A percentile compares a stretch with the other conserved stretches of the same genome.
Conservation (phyloP, 192 early-diverging fungal genomes). For the Thoreauomyces humboldtii region DNA sequence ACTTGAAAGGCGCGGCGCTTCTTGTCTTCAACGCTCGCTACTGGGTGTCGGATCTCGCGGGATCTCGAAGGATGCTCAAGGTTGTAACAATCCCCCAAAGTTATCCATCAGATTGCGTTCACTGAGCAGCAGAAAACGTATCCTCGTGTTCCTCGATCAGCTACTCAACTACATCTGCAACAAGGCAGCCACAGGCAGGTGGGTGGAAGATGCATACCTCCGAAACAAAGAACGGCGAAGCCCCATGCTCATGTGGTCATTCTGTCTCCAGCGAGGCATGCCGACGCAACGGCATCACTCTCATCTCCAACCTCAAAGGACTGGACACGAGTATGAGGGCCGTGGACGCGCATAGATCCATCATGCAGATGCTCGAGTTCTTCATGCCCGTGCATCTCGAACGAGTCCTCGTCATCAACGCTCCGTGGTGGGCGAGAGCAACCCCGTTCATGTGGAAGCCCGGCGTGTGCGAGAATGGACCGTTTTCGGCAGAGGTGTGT, state of each 20-base stretch:
- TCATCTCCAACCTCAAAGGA: constrained; percentile 26
- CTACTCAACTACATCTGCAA: constrained; percentile 23
- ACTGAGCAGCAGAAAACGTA: too few relatives aligned
- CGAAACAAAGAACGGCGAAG: too few relatives aligned
- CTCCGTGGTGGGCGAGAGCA: constrained; percentile 27
- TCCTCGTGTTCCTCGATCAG: too few relatives aligned
- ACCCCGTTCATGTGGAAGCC: constrained; percentile 22
- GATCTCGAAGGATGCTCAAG: constrained; percentile 18
- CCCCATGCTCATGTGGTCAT: too few relatives aligned
- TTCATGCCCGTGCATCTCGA: constrained; percentile 13
- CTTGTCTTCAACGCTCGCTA: constrained; percentile 32
- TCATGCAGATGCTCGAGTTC: constrained; percentile 29
- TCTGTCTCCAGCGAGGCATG: constrained; percentile 8
- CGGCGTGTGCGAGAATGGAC: constrained; percentile 20
- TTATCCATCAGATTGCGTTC: too few relatives aligned
- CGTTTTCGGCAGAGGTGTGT: constrained; percentile 13
- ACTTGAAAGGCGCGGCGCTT: constrained; percentile 11
- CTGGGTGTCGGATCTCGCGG: constrained; percentile 20
- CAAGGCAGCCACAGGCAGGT: constrained; percentile 16
- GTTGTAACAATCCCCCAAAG: too few relatives aligned
- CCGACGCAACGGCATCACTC: constrained; percentile 16
- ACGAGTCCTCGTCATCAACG: constrained; percentile 19
- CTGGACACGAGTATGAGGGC: neutral
- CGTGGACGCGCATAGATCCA: constrained; percentile 22
- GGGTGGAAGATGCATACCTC: too few relatives aligned